A percentile compares a stretch with the other conserved stretches of the same genome.
Evolutionary conservation across 2,329 filamentous ascomycete genomes (phyloP).

Genomic region (Penicillium glabrum): DNA sequence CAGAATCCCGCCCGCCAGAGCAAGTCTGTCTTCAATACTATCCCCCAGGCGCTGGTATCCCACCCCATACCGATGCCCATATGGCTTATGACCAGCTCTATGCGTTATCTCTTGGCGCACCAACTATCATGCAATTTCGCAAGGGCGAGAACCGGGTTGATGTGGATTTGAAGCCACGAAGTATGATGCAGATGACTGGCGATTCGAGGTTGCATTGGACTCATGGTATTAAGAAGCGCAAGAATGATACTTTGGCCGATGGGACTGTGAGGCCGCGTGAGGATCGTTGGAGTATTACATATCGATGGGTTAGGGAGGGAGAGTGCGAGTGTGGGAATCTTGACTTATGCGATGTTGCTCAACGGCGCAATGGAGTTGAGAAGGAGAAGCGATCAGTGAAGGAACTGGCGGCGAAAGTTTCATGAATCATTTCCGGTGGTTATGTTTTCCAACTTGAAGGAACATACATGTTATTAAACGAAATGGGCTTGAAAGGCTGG

Average conservation of each 20-base stretch:
- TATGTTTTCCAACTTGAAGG: background rate
- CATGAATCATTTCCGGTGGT: background rate
- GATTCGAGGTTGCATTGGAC: conserved; percentile 57
- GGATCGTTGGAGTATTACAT: conserved; percentile 58
- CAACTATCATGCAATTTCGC: conserved; percentile 34
- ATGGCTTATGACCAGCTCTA: conserved; percentile 43
- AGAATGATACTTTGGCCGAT: conserved; percentile 51
- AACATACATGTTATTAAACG: background rate
- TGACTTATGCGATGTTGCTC: conserved; percentile 54
- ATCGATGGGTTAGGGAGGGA: conserved; percentile 52
- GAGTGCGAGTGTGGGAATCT: conserved; percentile 54
- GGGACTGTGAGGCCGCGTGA: conserved; percentile 45
- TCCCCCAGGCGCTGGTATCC: conserved; percentile 60
- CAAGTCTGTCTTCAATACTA: conserved; percentile 64
- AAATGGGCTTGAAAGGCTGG: background rate
- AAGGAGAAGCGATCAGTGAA: conserved; percentile 45
- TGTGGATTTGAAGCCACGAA: conserved; percentile 50
- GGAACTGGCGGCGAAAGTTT: background rate
- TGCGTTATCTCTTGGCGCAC: conserved; percentile 32
- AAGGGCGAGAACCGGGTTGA: conserved; percentile 37
- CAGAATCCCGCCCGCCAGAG: conserved; percentile 50
- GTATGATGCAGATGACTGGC: conserved; percentile 54
- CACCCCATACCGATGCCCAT: conserved; percentile 62
- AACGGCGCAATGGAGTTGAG: conserved; percentile 47
- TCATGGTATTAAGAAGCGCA: conserved; percentile 56